phyloP scores from a whole-genome alignment of 495 filamentous ascomycete species.

The Neurospora sp. region DNA sequence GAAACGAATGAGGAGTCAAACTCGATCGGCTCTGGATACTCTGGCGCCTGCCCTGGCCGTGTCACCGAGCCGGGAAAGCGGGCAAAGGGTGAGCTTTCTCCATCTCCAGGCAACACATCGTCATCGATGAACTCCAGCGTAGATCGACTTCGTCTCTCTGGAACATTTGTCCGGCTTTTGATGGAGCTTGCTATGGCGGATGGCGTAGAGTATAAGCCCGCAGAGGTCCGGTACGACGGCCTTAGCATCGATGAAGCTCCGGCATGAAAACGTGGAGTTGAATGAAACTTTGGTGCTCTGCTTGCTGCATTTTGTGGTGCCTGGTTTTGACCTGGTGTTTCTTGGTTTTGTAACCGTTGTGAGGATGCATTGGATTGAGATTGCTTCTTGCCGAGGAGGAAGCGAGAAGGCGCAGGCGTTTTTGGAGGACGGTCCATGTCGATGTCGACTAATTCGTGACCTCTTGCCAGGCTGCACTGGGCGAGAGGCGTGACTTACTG shows the following conservation, averaged over 20 bases:
- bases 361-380: background rate
- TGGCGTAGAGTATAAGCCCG: constrained; percentile 6
- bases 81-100: constrained; percentile 6
- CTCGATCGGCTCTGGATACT: constrained; percentile 26
- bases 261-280: constrained; percentile 31
- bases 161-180: constrained; percentile 6
- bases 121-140: constrained; percentile 23
- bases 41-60: constrained; percentile 1
- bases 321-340: background rate
- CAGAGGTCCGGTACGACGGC: constrained; percentile 10
- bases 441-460: background rate
- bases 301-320: background rate
- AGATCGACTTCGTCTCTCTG: constrained; percentile 5
- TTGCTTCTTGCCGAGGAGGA: background rate
- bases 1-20: constrained; percentile 18
- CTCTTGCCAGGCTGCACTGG: background rate
- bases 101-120: constrained; percentile 8
- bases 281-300: constrained; percentile 18
- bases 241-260: constrained; percentile 10
- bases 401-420: background rate
- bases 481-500: background rate
- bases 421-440: background rate
- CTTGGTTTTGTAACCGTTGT: background rate
- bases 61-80: background rate
- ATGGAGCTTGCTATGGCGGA: constrained; percentile 8